Percentiles rank a stretch among this genome's conserved stretches.
These are phyloP conservation scores for Paralagenidium karlingii DNA, from an alignment of 352 stramenopile genomes.

Conservation along the genomic window DNA sequence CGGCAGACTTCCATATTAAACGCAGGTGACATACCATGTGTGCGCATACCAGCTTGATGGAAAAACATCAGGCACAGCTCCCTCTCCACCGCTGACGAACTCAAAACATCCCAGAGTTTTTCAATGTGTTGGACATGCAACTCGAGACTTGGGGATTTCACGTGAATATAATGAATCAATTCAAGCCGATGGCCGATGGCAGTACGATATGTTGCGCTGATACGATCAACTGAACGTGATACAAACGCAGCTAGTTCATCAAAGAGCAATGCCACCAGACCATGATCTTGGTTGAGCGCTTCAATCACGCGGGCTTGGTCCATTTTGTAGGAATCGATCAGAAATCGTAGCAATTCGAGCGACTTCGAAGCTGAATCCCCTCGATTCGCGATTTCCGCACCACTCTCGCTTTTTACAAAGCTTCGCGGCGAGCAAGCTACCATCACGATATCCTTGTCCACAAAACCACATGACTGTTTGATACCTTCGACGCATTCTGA, in stretches of 20 bases:
- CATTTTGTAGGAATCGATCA: conserved; percentile 75
- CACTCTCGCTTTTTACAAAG: conserved; percentile 4
- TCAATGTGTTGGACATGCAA: conserved; percentile 66
- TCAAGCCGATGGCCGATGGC: conserved; percentile 75
- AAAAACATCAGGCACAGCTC: conserved; percentile 81
- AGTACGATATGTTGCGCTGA: conserved; percentile 33
- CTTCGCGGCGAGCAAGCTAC: conserved; percentile 25
- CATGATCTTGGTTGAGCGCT: conserved; percentile 56
- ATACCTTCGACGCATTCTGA: conserved; percentile 67
- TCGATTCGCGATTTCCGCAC: conserved; percentile 17
- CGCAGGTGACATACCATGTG: conserved; percentile 43
- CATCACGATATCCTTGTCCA: too few relatives aligned
- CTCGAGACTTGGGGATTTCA: conserved; percentile 64
- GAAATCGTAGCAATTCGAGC: conserved; percentile 72
- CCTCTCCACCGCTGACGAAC: conserved; percentile 47
- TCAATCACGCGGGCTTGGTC: conserved; percentile 57
- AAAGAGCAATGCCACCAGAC: conserved; percentile 64
- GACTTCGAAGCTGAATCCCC: conserved; percentile 44
- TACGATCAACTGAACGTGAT: conserved; percentile 30
- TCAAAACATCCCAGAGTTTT: conserved; percentile 62
- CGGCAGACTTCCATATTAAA: conserved; percentile 66
- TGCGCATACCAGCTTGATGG: conserved; percentile 57
- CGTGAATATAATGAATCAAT: conserved; percentile 78
- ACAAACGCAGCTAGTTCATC: conserved; percentile 78
- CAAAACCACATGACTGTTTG: conserved; percentile 64